Conservation (phyloP, 2,329 filamentous ascomycete genomes). For the Penicillium sp. region DNA sequence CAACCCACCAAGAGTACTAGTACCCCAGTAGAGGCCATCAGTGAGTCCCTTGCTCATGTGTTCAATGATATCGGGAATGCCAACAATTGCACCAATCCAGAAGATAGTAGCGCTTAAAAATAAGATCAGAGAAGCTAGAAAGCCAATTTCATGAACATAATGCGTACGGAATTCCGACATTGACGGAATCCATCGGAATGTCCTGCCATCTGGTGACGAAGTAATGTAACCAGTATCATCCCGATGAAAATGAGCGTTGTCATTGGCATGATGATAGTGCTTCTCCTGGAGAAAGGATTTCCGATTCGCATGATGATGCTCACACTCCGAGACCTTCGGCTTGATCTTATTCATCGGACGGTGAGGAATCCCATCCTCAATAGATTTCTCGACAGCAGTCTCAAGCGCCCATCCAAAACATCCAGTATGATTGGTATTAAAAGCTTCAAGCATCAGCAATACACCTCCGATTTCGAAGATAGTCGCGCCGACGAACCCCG, state of each 20-base stretch:
- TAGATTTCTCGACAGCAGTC: constrained; percentile 41
- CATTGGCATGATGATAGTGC: constrained; percentile 1
- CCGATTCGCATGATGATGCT: constrained; percentile 45
- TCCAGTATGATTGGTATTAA: constrained; percentile 63
- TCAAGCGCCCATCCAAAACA: constrained; percentile 70
- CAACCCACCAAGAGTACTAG: constrained; percentile 59
- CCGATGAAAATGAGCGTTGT: not conserved
- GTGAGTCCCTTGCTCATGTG: constrained; percentile 48
- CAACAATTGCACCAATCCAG: constrained; percentile 62
- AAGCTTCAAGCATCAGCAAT: constrained; percentile 63
- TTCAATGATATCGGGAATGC: constrained; percentile 56
- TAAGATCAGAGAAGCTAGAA: constrained; percentile 59
- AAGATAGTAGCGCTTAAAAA: constrained; percentile 61
- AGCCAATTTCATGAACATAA: constrained; percentile 62
- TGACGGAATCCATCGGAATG: constrained; percentile 62
- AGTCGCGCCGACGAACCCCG: constrained; percentile 65
- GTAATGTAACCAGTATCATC: constrained; percentile 6
- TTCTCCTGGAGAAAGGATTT: constrained; percentile 21
- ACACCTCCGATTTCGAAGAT: constrained; percentile 65
- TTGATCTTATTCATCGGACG: constrained; percentile 13
- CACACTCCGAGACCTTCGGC: constrained; percentile 28
- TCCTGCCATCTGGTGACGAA: constrained; percentile 19
- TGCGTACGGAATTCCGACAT: constrained; percentile 56
- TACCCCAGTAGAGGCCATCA: constrained; percentile 59
- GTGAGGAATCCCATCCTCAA: constrained; percentile 12